These are phyloP conservation scores for Pseudoscleropodium purum DNA, from an alignment of 225 moss, liverwort and hornwort genomes.

Conservation along the genomic window DNA sequence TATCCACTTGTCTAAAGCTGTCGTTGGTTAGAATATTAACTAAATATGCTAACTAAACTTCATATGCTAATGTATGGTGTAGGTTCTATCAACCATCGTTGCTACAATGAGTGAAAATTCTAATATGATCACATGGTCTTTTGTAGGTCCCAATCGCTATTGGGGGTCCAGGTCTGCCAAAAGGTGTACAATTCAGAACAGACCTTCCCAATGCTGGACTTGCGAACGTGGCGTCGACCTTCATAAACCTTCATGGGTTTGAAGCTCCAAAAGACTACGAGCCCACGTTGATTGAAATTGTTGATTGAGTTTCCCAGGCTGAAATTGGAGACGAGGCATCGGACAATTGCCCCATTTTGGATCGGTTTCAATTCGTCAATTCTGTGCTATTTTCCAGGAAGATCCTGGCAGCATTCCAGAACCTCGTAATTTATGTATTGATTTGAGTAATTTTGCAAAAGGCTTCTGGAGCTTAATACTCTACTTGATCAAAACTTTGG, in stretches of 20 bases:
- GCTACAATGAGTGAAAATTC: not conserved
- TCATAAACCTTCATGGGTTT: slow-evolving; percentile 51
- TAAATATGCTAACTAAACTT: not conserved
- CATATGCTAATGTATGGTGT: not conserved
- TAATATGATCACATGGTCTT: not conserved
- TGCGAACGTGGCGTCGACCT: slow-evolving; percentile 51
- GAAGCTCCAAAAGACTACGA: slow-evolving; percentile 37
- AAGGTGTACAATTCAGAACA: slow-evolving; percentile 36
- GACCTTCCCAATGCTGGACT: slow-evolving; percentile 49
- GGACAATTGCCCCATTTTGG: not conserved
- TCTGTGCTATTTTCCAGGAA: not conserved
- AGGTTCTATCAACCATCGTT: not conserved
- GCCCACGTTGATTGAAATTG: slow-evolving; percentile 46
- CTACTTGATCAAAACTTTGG: not conserved
- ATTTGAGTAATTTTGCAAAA: not conserved
- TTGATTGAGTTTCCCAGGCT: not conserved
- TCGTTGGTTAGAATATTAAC: not conserved
- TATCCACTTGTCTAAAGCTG: not conserved
- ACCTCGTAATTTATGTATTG: not conserved
- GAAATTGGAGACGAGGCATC: not conserved
- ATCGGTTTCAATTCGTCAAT: not conserved
- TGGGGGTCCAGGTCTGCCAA: slow-evolving; percentile 47
- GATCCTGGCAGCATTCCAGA: not conserved
- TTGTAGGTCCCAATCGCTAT: slow-evolving; percentile 50
- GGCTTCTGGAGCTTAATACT: not conserved